Evolutionary conservation across 768 basidiomycete genomes (phyloP).

Genomic region (Lenzites betulinus): DNA sequence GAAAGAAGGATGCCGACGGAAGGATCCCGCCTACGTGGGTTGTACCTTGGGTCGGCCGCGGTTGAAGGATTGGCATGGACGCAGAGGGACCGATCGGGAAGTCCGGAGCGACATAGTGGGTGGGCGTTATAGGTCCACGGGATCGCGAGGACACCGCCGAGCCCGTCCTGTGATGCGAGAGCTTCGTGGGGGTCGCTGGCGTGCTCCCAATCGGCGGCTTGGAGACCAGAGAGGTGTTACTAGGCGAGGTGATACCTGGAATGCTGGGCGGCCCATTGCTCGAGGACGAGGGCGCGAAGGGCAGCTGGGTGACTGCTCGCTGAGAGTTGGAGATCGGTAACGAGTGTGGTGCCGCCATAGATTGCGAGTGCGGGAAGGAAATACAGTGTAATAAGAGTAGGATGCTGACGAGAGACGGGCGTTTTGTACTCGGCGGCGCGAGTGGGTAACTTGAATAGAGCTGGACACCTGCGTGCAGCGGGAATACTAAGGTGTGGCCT

Average conservation of each 20-base stretch:
- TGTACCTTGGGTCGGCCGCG: conserved; percentile 19
- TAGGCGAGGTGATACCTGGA: conserved; percentile 19
- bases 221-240: conserved; percentile 12
- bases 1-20: conserved; percentile 80
- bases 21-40: conserved; percentile 77
- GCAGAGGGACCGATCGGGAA: conserved; percentile 24
- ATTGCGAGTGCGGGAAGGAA: conserved; percentile 6
- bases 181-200: conserved; percentile 25
- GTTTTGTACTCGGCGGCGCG: neutral
- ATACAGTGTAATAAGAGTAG: conserved; percentile 23
- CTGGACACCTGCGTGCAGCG: conserved; percentile 22
- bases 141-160: conserved; percentile 18
- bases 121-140: conserved; percentile 13
- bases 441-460: conserved; percentile 3
- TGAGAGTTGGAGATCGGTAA: conserved; percentile 28
- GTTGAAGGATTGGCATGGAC: conserved; percentile 25
- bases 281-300: conserved; percentile 29
- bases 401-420: conserved; percentile 2
- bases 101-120: conserved; percentile 14
- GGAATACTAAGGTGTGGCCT: conserved; percentile 13
- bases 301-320: conserved; percentile 27
- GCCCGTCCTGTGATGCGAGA: conserved; percentile 16
- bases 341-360: conserved; percentile 34
- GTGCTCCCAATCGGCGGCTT: conserved; percentile 24
- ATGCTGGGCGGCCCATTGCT: conserved; percentile 23